Percentiles rank a stretch among this genome's conserved stretches.
Evolutionary conservation across 805 yeast species (phyloP).

Genomic region (Huiozyma sinensis): DNA sequence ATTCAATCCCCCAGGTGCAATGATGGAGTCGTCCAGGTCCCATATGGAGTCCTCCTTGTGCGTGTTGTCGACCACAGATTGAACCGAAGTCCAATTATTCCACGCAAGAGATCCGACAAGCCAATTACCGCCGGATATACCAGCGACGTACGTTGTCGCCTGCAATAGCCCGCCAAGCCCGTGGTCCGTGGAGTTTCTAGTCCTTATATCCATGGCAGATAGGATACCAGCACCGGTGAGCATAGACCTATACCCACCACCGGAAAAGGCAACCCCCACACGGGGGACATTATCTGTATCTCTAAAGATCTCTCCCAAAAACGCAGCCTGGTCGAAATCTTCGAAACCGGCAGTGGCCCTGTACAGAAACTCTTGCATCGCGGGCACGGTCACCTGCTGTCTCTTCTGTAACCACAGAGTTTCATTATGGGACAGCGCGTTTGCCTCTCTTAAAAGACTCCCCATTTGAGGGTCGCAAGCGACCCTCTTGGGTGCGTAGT

Average conservation of each 20-base stretch:
- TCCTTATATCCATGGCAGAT: constrained; percentile 72
- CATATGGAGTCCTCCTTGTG: constrained; percentile 41
- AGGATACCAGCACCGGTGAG: constrained; percentile 75
- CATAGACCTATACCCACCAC: constrained; percentile 93
- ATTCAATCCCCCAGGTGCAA: constrained; percentile 54
- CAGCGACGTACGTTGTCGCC: constrained; percentile 58
- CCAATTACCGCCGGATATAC: constrained; percentile 84
- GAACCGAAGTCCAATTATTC: constrained; percentile 66
- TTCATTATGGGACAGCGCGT: constrained; percentile 35
- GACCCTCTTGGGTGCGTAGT: constrained; percentile 3
- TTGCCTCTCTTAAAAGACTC: constrained; percentile 5
- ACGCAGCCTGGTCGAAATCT: constrained; percentile 6
- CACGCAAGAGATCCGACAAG: constrained; percentile 54
- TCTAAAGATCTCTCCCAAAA: constrained; percentile 13
- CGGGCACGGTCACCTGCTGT: constrained; percentile 34
- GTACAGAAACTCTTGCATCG: constrained; percentile 35
- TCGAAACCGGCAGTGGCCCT: constrained; percentile 25
- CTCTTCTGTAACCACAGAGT: constrained; percentile 39
- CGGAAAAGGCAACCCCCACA: constrained; percentile 57
- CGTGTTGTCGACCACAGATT: constrained; percentile 38
- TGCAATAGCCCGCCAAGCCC: constrained; percentile 71
- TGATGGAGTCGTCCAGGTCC: constrained; percentile 56
- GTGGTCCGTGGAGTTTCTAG: constrained; percentile 40
- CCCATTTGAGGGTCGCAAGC: background rate
- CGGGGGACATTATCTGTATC: constrained; percentile 28